Evolutionary conservation across 2,329 filamentous ascomycete species (phyloP), one percentile per base, ranked within the genome.

Genomic region (Niveomyces coronatus): DNA sequence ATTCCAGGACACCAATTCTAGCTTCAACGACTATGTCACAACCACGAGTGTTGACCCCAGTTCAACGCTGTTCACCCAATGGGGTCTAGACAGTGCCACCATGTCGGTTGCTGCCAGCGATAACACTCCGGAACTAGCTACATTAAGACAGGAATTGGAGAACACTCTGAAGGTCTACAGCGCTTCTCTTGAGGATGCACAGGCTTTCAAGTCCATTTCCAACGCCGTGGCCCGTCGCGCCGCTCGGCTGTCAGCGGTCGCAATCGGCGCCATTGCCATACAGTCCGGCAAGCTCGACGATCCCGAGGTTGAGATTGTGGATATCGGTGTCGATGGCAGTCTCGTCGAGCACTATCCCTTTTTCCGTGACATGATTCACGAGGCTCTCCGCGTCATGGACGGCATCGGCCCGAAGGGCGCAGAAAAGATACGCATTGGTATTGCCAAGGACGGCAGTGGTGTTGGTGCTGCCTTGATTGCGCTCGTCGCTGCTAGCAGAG

Each of bases 341-440:
- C 67, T 98, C 37, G 87, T 96, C 3, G 91, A 96, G 61, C 91
- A 94, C 64, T 96, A 96, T 60, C 91, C 91, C 8, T 80, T 79
- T 53, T 98, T 95, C 63, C 79, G 91, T 47, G 80, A 83, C 40
- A 83, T 91, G 67, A 82, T 96, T 45, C 76, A 88, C 45, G 84
- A 94, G 54, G 85, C 85, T 6, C 68, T 96, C 42, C 67, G 78
- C 35, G 77, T 76, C 40, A 77, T 94, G 37, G 73, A 85, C 13
- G 77, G 82, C 44, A 83, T 96, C 50, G 89, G 89, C 4, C 64
- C 69, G 31, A 67, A 73, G 41, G 87, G 88, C 9, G 87, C 93
- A 47, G 82, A 84, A 63, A 84, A 79, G 62, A 84, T 98, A 47
- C 74, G 86, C 41, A 95, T 98, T 53, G 91, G 89, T 16, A 91